phyloP scores from a whole-genome alignment of 2,329 filamentous ascomycete species.

The Xylariaceae sp. region DNA sequence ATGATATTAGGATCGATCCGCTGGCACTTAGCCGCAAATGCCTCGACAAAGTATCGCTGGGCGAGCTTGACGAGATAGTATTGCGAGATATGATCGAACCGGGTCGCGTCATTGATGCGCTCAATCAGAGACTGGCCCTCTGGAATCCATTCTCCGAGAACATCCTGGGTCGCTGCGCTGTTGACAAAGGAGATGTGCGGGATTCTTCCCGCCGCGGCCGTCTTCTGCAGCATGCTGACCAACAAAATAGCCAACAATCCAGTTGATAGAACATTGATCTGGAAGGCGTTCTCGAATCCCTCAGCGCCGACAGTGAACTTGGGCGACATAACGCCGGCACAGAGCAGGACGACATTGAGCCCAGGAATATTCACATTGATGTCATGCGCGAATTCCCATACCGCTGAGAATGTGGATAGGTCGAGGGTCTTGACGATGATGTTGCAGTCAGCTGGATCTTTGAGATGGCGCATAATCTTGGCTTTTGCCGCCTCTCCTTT shows the following conservation, averaged over 20 bases:
- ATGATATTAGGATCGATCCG: constrained; percentile 3
- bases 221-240: constrained; percentile 40
- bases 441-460: constrained; percentile 7
- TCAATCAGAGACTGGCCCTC: constrained; percentile 15
- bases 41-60: constrained; percentile 37
- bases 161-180: constrained; percentile 21
- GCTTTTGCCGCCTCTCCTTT: constrained; percentile 39
- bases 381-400: constrained; percentile 38
- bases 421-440: constrained; percentile 37
- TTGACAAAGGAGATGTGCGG: constrained; percentile 39
- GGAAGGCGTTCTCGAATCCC: constrained; percentile 47
- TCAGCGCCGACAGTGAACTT: constrained; percentile 27
- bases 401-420: constrained; percentile 34
- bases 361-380: constrained; percentile 32
- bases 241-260: constrained; percentile 48
- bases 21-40: constrained; percentile 3
- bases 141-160: constrained; percentile 17
- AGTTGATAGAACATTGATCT: constrained; percentile 55
- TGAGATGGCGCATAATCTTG: constrained; percentile 23
- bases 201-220: constrained; percentile 26
- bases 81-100: constrained; percentile 20
- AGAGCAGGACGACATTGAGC: constrained; percentile 39
- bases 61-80: constrained; percentile 30
- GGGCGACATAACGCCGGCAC: constrained; percentile 7
- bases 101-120: constrained; percentile 15